phyloP scores from a whole-genome alignment of 1,284 basidiomycete genomes.

The Malassezia brasiliensis region DNA sequence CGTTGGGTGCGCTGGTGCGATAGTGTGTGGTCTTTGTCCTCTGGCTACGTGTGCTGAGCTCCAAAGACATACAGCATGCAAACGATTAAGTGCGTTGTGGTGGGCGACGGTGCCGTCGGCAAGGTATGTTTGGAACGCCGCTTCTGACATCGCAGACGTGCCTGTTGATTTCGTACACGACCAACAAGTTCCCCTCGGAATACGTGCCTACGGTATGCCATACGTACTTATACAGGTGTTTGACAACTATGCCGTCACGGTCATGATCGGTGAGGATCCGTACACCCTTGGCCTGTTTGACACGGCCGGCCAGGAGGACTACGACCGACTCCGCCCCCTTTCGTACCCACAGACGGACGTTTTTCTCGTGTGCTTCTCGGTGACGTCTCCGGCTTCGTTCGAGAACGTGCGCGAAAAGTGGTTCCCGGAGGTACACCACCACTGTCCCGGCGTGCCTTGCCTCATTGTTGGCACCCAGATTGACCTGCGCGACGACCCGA shows the following conservation, averaged over 20 bases:
- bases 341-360: conserved; percentile 99
- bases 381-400: conserved; percentile 94
- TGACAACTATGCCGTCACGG: conserved; percentile 96
- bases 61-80: conserved; percentile 28
- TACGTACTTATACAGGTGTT: conserved; percentile 58
- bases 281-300: conserved; percentile 97
- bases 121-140: conserved; percentile 60
- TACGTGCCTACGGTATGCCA: conserved; percentile 73
- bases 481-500: conserved; percentile 85
- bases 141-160: conserved; percentile 62
- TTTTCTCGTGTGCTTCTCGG: conserved; percentile 98
- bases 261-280: conserved; percentile 99
- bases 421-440: conserved; percentile 99
- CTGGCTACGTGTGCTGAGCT: no score
- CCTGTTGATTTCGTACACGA: conserved; percentile 97
- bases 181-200: conserved; percentile 68
- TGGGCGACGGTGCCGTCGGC: conserved; percentile 98
- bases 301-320: conserved; percentile 99
- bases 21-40: no score
- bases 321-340: conserved; percentile 93
- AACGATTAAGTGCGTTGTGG: conserved; percentile 71
- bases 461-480: conserved; percentile 98
- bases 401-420: conserved; percentile 99
- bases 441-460: conserved; percentile 99
- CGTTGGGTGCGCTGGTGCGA: not conserved